Base-by-base conservation (phyloP, 805 yeast species). In the Cyberlindnera americana region DNA sequence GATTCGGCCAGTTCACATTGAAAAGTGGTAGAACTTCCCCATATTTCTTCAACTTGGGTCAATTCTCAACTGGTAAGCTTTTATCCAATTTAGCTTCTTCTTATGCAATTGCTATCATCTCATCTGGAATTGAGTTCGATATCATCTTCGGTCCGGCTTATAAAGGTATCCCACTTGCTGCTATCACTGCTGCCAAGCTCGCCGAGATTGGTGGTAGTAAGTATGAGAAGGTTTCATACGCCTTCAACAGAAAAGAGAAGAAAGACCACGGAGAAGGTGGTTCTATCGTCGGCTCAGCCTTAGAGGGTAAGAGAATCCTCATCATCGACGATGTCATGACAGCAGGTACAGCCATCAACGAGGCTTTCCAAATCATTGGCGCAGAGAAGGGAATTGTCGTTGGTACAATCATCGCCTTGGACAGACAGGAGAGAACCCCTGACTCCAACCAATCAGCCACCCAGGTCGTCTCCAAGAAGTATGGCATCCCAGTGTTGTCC, bases 251-350 rank as follows among this genome's bases (percentile, higher is more conserved):
- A 64, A 93, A 91, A 67, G 96, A 89, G 65, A 83, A 84, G 70
- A 91, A 91, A 67, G 96, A 90, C 60, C 99, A 91, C 60, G 99
- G 99, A 41, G 99, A 91, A 68, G 99, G 98, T 51, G 99, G 99
- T 12, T 76, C 77, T 41, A 85, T 91, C 53, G 98, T 93, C 29
- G 99, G 99, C 26, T 78, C 84, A 33, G 64, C 77, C 6, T 73
- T 91, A 53, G 72, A 73, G 45, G 84, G 75, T 35, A 83, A 90
- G 62, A 73, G 73, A 45, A 77, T 91, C 18, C 68, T 93, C 54
- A 86, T 93, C 54, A 88, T 91, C 46, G 99, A 93, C 63, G 99
- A 91, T 57, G 97, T 93, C 30, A 90, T 91, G 81, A 91, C 98
- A 44, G 98, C 98, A 1, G 99, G 99, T 29, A 93, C 98, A 43